Conservation (phyloP, 208 protist species). For the Crithidia bombi region DNA sequence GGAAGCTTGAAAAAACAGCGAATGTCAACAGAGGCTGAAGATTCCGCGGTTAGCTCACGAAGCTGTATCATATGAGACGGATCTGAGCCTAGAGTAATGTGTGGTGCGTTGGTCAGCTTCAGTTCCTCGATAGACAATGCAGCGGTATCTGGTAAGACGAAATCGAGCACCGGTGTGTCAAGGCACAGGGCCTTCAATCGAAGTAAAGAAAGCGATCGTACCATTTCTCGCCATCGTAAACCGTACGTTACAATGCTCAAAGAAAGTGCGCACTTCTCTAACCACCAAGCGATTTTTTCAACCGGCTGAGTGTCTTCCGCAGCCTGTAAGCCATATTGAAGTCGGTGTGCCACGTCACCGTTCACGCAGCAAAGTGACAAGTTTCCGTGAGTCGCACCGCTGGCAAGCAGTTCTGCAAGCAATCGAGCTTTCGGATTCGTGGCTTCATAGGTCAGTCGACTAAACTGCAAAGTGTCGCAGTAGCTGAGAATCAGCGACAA, state of each 20-base stretch:
- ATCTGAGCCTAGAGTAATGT: slow-evolving; percentile 1
- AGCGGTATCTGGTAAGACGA: slow-evolving; percentile 1
- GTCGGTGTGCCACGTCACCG: background rate
- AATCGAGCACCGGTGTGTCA: background rate
- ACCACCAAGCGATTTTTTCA: slow-evolving; percentile 4
- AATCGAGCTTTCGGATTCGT: background rate
- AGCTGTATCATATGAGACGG: slow-evolving; percentile 8
- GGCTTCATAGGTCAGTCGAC: background rate
- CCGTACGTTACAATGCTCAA: slow-evolving; percentile 5
- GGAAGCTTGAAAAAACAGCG: background rate
- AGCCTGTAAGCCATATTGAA: slow-evolving; percentile 1
- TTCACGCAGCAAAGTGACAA: background rate
- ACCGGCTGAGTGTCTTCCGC: slow-evolving; percentile 5
- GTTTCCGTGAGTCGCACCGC: background rate
- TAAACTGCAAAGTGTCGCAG: background rate
- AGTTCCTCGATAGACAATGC: slow-evolving; percentile 6
- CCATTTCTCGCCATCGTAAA: background rate
- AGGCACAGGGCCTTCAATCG: background rate
- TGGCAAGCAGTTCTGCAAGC: background rate
- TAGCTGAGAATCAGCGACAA: slow-evolving; percentile 9
- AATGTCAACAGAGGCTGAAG: background rate
- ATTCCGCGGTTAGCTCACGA: background rate
- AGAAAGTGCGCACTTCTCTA: background rate
- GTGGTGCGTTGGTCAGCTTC: slow-evolving; percentile 1
- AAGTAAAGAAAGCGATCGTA: background rate